Percentiles rank a stretch among this genome's conserved stretches.
phyloP scores from a whole-genome alignment of 768 basidiomycete genomes.

The Mycena kentingensis region DNA sequence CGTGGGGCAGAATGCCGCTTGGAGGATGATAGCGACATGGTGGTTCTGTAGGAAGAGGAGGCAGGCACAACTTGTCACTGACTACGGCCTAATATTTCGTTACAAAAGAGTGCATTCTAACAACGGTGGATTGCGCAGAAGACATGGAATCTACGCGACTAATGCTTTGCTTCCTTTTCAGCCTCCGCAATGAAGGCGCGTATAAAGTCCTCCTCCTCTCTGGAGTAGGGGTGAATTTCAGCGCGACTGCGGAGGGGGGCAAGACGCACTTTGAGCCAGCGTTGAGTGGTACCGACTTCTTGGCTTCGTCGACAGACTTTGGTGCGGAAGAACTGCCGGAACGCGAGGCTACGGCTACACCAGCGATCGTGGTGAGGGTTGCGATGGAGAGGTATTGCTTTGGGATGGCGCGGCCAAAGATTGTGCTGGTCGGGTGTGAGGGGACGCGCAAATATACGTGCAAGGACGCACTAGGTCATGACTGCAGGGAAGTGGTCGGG shows the following conservation, averaged over 20 bases:
- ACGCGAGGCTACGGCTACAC: slow-evolving; percentile 52
- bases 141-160: slow-evolving; percentile 22
- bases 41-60: slow-evolving; percentile 1
- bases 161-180: slow-evolving; percentile 71
- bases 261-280: slow-evolving; percentile 67
- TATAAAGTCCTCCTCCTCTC: slow-evolving; percentile 87
- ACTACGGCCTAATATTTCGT: slow-evolving; percentile 7
- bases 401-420: slow-evolving; percentile 79
- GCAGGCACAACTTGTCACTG: too few relatives aligned
- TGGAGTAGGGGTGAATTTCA: slow-evolving; percentile 34
- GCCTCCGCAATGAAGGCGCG: slow-evolving; percentile 79
- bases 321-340: slow-evolving; percentile 43
- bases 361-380: slow-evolving; percentile 59
- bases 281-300: slow-evolving; percentile 62
- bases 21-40: slow-evolving; percentile 17
- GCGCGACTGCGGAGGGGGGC: background rate
- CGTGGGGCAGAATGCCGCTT: slow-evolving; percentile 43
- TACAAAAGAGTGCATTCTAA: slow-evolving; percentile 11
- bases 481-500: too few relatives aligned
- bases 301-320: slow-evolving; percentile 56
- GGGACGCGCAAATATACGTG: background rate
- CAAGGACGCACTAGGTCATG: slow-evolving; percentile 1
- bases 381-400: slow-evolving; percentile 79
- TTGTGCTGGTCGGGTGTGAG: slow-evolving; percentile 48
- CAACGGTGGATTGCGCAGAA: slow-evolving; percentile 7